phyloP scores from a whole-genome alignment of 2,329 filamentous ascomycete species.

The Atkinsonella texensis region DNA sequence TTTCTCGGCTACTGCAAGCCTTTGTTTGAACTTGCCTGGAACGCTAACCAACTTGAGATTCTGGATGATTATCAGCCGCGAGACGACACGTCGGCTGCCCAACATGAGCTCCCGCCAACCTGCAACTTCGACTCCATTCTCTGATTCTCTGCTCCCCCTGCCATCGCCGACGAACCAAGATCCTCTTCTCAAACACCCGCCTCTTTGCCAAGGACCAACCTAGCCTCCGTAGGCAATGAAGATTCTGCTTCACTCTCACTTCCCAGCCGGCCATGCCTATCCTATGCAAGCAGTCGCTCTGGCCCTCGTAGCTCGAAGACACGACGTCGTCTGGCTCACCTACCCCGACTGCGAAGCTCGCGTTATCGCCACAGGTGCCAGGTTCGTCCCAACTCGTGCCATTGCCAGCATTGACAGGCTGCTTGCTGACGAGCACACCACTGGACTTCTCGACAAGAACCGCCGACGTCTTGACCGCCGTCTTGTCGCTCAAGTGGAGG shows the following conservation, averaged over 20 bases:
- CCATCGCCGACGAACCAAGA: too few relatives aligned
- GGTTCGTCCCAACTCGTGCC: conserved; percentile 19
- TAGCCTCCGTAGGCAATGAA: conserved; percentile 15
- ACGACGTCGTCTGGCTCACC: conserved; percentile 27
- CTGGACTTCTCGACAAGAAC: conserved; percentile 20
- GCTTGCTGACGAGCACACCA: conserved; percentile 15
- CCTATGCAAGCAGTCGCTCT: conserved; percentile 28
- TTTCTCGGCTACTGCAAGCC: too few relatives aligned
- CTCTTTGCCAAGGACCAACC: too few relatives aligned
- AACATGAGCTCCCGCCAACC: too few relatives aligned
- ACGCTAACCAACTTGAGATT: too few relatives aligned
- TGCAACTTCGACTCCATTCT: too few relatives aligned
- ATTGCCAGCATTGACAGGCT: conserved; percentile 20
- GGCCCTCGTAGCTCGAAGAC: conserved; percentile 24
- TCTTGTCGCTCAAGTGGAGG: conserved; percentile 22
- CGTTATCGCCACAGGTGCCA: conserved; percentile 22
- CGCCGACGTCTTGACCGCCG: conserved; percentile 15
- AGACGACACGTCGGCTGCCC: too few relatives aligned
- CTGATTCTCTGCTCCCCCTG: too few relatives aligned
- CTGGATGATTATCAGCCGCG: too few relatives aligned
- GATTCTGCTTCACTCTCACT: conserved; percentile 27
- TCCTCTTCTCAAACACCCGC: too few relatives aligned
- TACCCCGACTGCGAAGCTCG: conserved; percentile 20
- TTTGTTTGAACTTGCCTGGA: too few relatives aligned
- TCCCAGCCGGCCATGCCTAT: conserved; percentile 26